These are phyloP conservation scores for Aureobasidium uvarum DNA, from an alignment of 2,329 filamentous ascomycete species.

Conservation along the genomic window DNA sequence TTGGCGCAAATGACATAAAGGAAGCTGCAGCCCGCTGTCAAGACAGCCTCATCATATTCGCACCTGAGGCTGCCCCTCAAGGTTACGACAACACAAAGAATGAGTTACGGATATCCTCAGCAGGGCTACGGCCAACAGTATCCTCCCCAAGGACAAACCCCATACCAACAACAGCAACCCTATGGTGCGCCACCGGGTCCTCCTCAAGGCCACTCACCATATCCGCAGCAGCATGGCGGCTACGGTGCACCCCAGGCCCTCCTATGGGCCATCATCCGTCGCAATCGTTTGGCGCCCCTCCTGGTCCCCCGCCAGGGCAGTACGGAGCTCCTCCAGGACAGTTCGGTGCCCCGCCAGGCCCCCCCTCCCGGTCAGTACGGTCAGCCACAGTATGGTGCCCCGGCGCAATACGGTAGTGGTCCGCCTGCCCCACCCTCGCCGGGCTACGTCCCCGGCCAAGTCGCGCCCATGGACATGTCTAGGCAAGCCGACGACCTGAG, in stretches of 20 bases:
- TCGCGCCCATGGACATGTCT: constrained; percentile 64
- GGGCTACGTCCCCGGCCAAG: constrained; percentile 72
- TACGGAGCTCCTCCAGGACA: constrained; percentile 25
- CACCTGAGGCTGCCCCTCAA: background rate
- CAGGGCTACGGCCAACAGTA: constrained; percentile 26
- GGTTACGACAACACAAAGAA: background rate
- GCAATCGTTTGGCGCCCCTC: constrained; percentile 6
- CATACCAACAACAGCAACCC: constrained; percentile 24
- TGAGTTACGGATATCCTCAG: constrained; percentile 27
- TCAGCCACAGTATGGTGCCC: constrained; percentile 38
- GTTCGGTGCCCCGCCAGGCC: constrained; percentile 27
- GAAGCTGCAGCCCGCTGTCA: constrained; percentile 7
- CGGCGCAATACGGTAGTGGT: constrained; percentile 32
- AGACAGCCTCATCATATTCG: background rate
- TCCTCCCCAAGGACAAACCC: constrained; percentile 21
- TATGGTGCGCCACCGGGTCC: constrained; percentile 16
- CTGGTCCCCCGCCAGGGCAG: constrained; percentile 18
- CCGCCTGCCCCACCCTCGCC: constrained; percentile 64
- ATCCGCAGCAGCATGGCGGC: constrained; percentile 30
- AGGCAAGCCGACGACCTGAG: constrained; percentile 69
- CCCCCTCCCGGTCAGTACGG: constrained; percentile 32
- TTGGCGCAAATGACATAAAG: constrained; percentile 23
- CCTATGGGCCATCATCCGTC: constrained; percentile 32
- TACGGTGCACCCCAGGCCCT: constrained; percentile 32
- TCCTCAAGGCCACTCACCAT: constrained; percentile 29